Conservation (phyloP, 169 alveolate genomes). For the Plasmodium reichenowi region DNA sequence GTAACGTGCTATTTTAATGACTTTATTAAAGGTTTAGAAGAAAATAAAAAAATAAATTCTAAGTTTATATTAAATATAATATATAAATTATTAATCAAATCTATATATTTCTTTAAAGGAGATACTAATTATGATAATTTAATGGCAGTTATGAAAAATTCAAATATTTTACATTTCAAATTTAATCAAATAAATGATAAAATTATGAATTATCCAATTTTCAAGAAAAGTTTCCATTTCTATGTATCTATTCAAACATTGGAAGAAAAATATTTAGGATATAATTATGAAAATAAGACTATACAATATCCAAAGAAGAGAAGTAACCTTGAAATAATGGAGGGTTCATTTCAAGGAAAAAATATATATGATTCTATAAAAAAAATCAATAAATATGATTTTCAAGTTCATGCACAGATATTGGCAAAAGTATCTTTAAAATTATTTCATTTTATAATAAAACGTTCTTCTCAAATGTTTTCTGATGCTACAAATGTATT, state of each 20-base stretch:
- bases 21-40: conserved; percentile 68
- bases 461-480: background rate
- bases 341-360: conserved; percentile 72
- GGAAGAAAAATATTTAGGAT: conserved; percentile 45
- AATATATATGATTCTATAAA: conserved; percentile 35
- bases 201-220: conserved; percentile 10
- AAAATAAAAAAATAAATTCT: conserved; percentile 34
- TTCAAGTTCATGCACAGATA: conserved; percentile 53
- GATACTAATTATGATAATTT: conserved; percentile 54
- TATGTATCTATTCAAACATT: conserved; percentile 7
- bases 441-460: conserved; percentile 29
- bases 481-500: conserved; percentile 3
- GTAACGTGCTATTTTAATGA: conserved; percentile 36
- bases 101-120: conserved; percentile 74
- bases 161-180: conserved; percentile 19
- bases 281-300: conserved; percentile 36
- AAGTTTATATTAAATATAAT: conserved; percentile 54
- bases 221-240: conserved; percentile 51
- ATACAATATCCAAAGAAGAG: conserved; percentile 42
- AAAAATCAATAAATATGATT: conserved; percentile 63
- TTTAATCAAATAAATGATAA: conserved; percentile 18
- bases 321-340: conserved; percentile 38
- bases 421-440: conserved; percentile 54
- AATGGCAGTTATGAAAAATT: conserved; percentile 51
- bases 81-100: conserved; percentile 52